Percentiles rank a stretch among this genome's conserved stretches.
Conservation (phyloP, 495 filamentous ascomycete species). For the Penicillium bialowiezense region DNA sequence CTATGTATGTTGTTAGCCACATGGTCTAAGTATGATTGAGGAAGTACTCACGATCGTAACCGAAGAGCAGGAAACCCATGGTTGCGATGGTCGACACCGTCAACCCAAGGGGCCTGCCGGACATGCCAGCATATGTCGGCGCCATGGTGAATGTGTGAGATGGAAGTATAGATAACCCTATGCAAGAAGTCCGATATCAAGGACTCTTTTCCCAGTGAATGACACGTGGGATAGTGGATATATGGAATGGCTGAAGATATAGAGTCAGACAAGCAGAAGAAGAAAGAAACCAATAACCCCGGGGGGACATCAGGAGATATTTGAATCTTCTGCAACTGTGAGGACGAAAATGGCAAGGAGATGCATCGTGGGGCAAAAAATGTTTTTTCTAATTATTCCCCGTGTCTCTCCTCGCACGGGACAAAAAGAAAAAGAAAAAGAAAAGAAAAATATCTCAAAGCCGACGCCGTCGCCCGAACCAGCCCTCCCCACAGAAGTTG, state of each 20-base stretch:
- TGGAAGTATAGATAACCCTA: conserved; percentile 5
- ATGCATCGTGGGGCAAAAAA: conserved; percentile 20
- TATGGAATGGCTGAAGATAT: conserved; percentile 7
- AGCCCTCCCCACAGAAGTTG: conserved; percentile 1
- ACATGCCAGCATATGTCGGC: conserved; percentile 58
- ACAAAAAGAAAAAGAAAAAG: background rate
- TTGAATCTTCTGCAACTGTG: conserved; percentile 15
- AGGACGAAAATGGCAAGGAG: conserved; percentile 23
- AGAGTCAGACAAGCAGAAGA: conserved; percentile 15
- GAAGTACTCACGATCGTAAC: conserved; percentile 50
- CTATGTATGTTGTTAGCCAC: conserved; percentile 17
- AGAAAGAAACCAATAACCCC: conserved; percentile 8
- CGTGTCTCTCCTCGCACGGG: conserved; percentile 12
- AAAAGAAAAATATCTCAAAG: conserved; percentile 1
- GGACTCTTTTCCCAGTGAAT: conserved; percentile 2
- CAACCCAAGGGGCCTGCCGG: conserved; percentile 60
- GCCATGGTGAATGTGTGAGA: conserved; percentile 21
- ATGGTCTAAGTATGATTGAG: background rate
- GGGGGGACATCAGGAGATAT: conserved; percentile 21
- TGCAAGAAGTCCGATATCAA: background rate
- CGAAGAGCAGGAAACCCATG: conserved; percentile 70
- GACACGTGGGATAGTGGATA: conserved; percentile 5
- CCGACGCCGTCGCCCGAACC: conserved; percentile 10
- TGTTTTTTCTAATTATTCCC: conserved; percentile 9
- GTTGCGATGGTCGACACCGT: conserved; percentile 66